A percentile compares a stretch with the other conserved stretches of the same genome.
phyloP scores from a whole-genome alignment of 2,329 filamentous ascomycete species.

The Botrytis hyacinthi region DNA sequence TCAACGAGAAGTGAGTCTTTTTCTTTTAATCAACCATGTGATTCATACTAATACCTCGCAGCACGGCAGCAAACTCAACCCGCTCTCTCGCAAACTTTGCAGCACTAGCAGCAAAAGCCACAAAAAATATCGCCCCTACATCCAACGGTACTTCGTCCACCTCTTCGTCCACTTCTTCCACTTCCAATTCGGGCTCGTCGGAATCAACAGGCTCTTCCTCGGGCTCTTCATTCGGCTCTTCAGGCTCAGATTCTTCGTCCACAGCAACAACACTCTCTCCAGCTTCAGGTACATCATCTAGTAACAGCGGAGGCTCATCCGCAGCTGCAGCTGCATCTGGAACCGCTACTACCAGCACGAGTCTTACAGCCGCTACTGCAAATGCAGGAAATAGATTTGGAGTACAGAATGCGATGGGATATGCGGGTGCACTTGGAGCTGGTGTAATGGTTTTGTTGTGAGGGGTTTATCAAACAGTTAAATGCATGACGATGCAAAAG shows the following conservation, averaged over 20 bases:
- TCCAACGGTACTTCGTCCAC: slow-evolving; percentile 18
- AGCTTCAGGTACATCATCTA: neutral
- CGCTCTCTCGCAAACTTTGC: slow-evolving; percentile 48
- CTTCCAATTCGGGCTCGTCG: neutral
- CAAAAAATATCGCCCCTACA: slow-evolving; percentile 43
- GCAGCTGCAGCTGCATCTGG: neutral
- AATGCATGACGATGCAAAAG: neutral
- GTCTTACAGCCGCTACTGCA: slow-evolving; percentile 7
- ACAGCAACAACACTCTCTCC: neutral
- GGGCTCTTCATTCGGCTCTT: slow-evolving; percentile 2
- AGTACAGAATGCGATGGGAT: neutral
- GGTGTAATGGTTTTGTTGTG: slow-evolving; percentile 2
- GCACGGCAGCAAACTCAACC: slow-evolving; percentile 47
- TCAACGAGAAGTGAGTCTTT: slow-evolving; percentile 52
- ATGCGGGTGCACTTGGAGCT: slow-evolving; percentile 8
- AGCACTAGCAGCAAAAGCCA: slow-evolving; percentile 40
- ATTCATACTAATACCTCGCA: slow-evolving; percentile 20
- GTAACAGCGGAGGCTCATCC: neutral
- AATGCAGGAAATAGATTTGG: neutral
- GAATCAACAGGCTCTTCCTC: slow-evolving; percentile 8
- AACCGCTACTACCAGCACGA: slow-evolving; percentile 11
- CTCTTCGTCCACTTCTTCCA: slow-evolving; percentile 8
- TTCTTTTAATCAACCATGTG: neutral
- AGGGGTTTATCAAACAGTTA: neutral
- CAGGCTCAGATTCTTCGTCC: neutral